Conservation (phyloP, 257 asterid species). For the Rauvolfia tetraphylla region DNA sequence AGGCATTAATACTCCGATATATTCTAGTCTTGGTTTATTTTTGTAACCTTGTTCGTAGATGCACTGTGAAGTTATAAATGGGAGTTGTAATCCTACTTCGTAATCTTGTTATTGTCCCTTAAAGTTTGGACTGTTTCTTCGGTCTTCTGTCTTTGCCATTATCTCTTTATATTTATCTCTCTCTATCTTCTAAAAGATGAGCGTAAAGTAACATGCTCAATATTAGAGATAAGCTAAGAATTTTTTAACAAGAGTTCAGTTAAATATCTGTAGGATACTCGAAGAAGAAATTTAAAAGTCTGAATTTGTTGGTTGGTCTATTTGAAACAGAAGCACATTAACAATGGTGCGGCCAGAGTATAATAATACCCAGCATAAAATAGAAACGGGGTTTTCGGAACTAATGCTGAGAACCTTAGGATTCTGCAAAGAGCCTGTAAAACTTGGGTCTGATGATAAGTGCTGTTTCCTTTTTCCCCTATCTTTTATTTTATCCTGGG, state of each 20-base stretch:
- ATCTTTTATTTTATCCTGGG: neutral
- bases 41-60: conserved; percentile 5
- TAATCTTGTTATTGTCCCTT: neutral
- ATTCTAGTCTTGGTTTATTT: neutral
- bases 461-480: neutral
- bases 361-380: neutral
- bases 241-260: neutral
- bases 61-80: conserved; percentile 3
- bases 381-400: neutral
- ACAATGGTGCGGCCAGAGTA: neutral
- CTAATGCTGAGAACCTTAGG: neutral
- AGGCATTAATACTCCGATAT: neutral
- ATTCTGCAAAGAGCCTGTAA: neutral
- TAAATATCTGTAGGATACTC: neutral
- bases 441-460: neutral
- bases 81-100: conserved; percentile 1
- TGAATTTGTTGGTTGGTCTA: neutral
- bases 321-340: neutral
- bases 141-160: neutral
- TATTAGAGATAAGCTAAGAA: no score
- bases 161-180: neutral
- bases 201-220: no score
- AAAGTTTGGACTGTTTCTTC: neutral
- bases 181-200: neutral
- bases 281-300: neutral